Evolutionary conservation across 73 alveolate species (phyloP).

Genomic region (Blepharisma stoltei): DNA sequence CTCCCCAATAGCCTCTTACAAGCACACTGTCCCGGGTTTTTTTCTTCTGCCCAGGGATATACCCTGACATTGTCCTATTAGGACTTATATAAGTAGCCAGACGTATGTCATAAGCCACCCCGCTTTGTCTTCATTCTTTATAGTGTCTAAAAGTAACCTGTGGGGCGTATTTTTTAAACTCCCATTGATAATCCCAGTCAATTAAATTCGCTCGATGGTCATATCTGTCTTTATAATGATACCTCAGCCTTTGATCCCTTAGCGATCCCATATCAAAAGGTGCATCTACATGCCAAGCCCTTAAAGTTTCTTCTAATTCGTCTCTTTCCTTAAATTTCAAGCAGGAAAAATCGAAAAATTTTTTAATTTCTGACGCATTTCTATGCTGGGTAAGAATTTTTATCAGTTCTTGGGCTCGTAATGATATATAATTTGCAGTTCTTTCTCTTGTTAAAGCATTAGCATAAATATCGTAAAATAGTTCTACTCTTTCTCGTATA

Average conservation of each 20-base stretch:
- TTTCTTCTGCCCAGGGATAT: conserved; percentile 94
- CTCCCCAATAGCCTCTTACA: conserved; percentile 99
- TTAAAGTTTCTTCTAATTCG: conserved; percentile 83
- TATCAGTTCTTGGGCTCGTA: conserved; percentile 64
- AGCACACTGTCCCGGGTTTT: conserved; percentile 84
- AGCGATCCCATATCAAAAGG: conserved; percentile 86
- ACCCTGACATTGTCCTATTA: conserved; percentile 91
- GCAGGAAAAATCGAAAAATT: conserved; percentile 67
- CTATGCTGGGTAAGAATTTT: conserved; percentile 84
- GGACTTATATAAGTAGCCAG: conserved; percentile 85
- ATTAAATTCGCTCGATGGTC: conserved; percentile 83
- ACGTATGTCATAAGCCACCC: conserved; percentile 97
- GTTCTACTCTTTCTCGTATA: conserved; percentile 81
- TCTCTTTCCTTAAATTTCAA: conserved; percentile 89
- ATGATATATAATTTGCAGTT: conserved; percentile 79
- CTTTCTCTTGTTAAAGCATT: conserved; percentile 86
- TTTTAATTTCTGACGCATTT: conserved; percentile 59
- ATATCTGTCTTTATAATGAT: conserved; percentile 83
- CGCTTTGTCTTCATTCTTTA: conserved; percentile 94
- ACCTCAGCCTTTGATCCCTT: conserved; percentile 89
- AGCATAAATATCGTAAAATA: conserved; percentile 93
- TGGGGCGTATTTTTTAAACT: conserved; percentile 74
- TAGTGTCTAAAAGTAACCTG: conserved; percentile 73
- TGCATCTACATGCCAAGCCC: conserved; percentile 56
- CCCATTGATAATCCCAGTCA: conserved; percentile 96